Evolutionary conservation across 1,284 basidiomycete genomes (phyloP), one percentile per base, ranked within the genome.

Genomic region (Gymnopus androsaceus): DNA sequence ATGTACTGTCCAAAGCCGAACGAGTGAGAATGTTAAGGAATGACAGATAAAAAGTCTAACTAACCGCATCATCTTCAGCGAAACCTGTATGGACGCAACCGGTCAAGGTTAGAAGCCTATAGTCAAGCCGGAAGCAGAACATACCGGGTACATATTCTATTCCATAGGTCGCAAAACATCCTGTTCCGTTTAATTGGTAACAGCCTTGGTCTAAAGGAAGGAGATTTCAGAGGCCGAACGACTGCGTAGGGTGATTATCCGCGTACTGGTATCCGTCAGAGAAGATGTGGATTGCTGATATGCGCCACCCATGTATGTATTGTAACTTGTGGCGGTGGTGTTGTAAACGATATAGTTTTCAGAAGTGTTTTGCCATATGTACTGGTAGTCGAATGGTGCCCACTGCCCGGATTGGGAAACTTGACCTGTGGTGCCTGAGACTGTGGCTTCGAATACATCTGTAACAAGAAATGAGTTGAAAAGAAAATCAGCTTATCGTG

Each of bases 211-310:
- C 75, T 75, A 38, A 34, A 28, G 23, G 23, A 36, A 5, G 30
- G 27, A n/a, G 9, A 14, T 17, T n/a, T 12, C 17, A 14, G 21
- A 48, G 19, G 4, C 14, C 23, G 25, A n/a, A 67, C 23, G 23
- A 27, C 8, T 30, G 57, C 50, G 7, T 41, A 11, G 5, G 41
- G 27, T 44, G 56, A n/a, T n/a, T n/a, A n/a, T n/a, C n/a, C 31
- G 62, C 71, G 65, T 60, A 76, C 83, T 72, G 27, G 80, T 84
- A 45, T 66, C 58, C 54, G 83, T 76, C 31, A 87, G 75, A 33
- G 72, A 78, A 2, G 83, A 85, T 0, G 81, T 81, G 9, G 89
- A 85, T 64, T 89, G 86, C 63, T 90, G 88, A 63, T 78, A 77
- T 15, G 72, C 75, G 49, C 82, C 83, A 30, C 88, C 88, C 8